A percentile compares a stretch with the other conserved stretches of the same genome.
phyloP scores from a whole-genome alignment of 768 basidiomycete genomes.

The Boletus fagicola region DNA sequence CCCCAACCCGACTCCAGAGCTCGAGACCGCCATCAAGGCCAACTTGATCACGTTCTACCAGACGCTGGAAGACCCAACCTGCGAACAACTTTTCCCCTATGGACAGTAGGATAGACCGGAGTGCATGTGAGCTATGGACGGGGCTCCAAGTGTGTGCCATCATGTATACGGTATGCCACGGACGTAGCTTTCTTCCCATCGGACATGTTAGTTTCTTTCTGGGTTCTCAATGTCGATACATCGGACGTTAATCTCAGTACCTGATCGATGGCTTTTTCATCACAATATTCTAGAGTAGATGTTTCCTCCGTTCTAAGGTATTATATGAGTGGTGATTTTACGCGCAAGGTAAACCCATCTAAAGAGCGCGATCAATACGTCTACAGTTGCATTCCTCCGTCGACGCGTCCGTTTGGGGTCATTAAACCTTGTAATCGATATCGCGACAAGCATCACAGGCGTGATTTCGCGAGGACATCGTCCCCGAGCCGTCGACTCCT shows the following conservation, averaged over 20 bases:
- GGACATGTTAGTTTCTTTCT: neutral
- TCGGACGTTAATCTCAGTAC: neutral
- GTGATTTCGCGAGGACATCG: slow-evolving; percentile 13
- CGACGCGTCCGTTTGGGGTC: neutral
- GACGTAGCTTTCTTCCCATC: neutral
- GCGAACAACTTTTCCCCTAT: slow-evolving; percentile 18
- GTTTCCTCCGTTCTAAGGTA: neutral
- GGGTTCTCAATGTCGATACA: neutral
- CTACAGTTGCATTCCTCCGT: neutral
- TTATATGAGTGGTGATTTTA: slow-evolving; percentile 12
- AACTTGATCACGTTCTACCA: slow-evolving; percentile 20
- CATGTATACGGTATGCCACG: neutral
- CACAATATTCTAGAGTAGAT: neutral
- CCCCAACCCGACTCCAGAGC: slow-evolving; percentile 21
- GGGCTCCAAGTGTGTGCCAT: too few species aligned
- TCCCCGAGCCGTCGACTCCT: neutral
- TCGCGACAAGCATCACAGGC: slow-evolving; percentile 12
- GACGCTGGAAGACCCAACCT: slow-evolving; percentile 6
- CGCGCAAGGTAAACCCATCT: neutral
- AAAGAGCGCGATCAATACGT: neutral
- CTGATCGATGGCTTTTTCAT: neutral
- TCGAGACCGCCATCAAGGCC: slow-evolving; percentile 22
- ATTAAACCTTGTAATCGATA: neutral
- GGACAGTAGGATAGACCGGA: slow-evolving; percentile 6
- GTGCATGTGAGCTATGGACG: neutral